phyloP scores from a whole-genome alignment of 768 basidiomycete genomes.

The Phylloporus rhodoxanthus region DNA sequence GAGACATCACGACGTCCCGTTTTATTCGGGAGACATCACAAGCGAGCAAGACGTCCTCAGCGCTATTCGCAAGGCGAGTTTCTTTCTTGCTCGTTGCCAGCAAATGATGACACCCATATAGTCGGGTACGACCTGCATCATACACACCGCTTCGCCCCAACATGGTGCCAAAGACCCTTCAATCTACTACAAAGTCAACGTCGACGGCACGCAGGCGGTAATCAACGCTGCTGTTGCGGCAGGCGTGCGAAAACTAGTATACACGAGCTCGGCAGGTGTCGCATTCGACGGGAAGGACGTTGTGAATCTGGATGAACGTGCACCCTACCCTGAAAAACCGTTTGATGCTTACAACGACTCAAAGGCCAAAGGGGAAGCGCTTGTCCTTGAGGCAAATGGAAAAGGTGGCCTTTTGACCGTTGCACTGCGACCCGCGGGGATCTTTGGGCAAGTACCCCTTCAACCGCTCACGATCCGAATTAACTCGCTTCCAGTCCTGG shows the following conservation, averaged over 20 bases:
- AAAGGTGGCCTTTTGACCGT: constrained; percentile 81
- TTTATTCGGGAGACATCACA: constrained; percentile 87
- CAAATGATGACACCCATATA: constrained; percentile 22
- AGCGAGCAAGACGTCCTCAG: constrained; percentile 64
- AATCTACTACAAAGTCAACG: constrained; percentile 89
- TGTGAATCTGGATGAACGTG: constrained; percentile 83
- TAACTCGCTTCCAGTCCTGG: constrained; percentile 57
- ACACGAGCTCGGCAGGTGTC: constrained; percentile 89
- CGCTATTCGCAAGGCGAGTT: constrained; percentile 66
- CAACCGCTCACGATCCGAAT: not conserved
- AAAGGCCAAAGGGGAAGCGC: constrained; percentile 81
- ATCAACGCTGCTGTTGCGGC: constrained; percentile 73
- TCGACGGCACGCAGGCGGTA: constrained; percentile 81
- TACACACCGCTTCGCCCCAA: constrained; percentile 89
- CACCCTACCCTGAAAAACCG: constrained; percentile 63
- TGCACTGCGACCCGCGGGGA: constrained; percentile 86
- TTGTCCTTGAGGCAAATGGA: constrained; percentile 83
- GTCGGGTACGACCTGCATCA: constrained; percentile 84
- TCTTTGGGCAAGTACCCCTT: constrained; percentile 70
- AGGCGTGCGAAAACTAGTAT: constrained; percentile 82
- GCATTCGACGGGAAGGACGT: constrained; percentile 80
- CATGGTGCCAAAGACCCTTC: constrained; percentile 62
- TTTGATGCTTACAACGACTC: constrained; percentile 93
- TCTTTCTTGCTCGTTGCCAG: not conserved
- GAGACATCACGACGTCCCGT: constrained; percentile 78